Conservation (phyloP, 768 basidiomycete genomes). For the Rhodotorula taiwanensis region DNA sequence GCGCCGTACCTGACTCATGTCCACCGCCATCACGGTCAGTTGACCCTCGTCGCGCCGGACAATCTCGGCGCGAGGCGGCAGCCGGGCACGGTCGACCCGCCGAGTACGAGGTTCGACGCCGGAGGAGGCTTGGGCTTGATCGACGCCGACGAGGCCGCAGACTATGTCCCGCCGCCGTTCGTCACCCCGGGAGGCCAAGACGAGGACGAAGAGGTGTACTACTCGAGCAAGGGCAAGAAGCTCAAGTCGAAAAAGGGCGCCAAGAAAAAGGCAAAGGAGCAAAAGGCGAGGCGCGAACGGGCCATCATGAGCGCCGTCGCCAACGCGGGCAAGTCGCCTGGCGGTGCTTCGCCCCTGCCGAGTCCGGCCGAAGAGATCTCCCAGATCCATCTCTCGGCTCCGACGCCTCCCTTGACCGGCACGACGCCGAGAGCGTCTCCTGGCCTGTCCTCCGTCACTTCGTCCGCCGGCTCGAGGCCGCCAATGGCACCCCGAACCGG, state of each 20-base stretch:
- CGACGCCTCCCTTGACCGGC: neutral
- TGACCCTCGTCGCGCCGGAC: slow-evolving; percentile 29
- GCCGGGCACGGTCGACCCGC: slow-evolving; percentile 13
- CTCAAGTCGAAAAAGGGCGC: neutral
- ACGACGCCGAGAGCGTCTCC: neutral
- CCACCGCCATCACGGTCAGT: slow-evolving; percentile 24
- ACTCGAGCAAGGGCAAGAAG: too few relatives aligned
- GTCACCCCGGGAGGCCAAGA: neutral
- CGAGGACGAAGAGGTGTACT: too few relatives aligned
- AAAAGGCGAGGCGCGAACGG: slow-evolving; percentile 1
- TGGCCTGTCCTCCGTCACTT: too few relatives aligned
- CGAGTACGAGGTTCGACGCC: neutral
- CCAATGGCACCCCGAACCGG: too few relatives aligned
- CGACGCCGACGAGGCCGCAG: neutral
- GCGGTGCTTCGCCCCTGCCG: neutral
- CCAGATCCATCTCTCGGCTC: neutral
- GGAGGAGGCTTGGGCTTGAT: neutral
- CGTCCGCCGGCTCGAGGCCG: too few relatives aligned
- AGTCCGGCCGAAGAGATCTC: neutral
- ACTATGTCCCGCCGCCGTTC: too few relatives aligned
- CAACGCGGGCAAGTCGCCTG: slow-evolving; percentile 17
- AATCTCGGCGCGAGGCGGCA: slow-evolving; percentile 17
- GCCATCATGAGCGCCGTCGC: slow-evolving; percentile 10
- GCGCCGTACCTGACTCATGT: slow-evolving; percentile 30
- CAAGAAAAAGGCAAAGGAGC: slow-evolving; percentile 2